These are phyloP conservation scores for Arthrobotrys iridis DNA, from an alignment of 2,329 filamentous ascomycete species.

Conservation along the genomic window DNA sequence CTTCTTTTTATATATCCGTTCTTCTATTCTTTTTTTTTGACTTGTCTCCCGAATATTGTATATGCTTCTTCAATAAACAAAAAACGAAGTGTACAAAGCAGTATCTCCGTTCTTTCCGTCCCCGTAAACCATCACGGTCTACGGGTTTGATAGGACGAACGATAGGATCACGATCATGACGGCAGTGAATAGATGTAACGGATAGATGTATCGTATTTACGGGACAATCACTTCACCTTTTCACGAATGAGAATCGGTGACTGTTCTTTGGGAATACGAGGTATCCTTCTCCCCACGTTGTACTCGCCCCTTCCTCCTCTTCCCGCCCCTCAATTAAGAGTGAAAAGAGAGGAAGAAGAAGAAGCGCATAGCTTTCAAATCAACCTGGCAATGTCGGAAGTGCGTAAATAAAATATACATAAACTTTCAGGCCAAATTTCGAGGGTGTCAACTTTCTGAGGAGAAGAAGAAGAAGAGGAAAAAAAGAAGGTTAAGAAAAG, in stretches of 20 bases:
- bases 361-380: constrained; percentile 17
- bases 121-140: no score
- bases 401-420: neutral
- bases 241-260: constrained; percentile 41
- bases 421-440: constrained; percentile 54
- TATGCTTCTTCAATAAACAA: constrained; percentile 32
- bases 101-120: neutral
- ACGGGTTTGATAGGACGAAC: neutral
- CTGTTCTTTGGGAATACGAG: constrained; percentile 55
- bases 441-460: constrained; percentile 55
- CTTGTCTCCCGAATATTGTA: constrained; percentile 23
- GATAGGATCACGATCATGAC: no score
- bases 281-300: constrained; percentile 52
- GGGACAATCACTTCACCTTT: constrained; percentile 54
- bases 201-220: constrained; percentile 54
- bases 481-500: neutral
- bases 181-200: neutral
- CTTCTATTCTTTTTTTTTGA: constrained; percentile 5
- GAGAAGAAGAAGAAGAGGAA: constrained; percentile 41
- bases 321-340: neutral
- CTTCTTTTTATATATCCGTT: neutral
- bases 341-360: constrained; percentile 4
- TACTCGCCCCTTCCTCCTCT: neutral
- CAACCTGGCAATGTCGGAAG: constrained; percentile 50
- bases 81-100: constrained; percentile 41